phyloP scores from a whole-genome alignment of 176 grass and related monocot species.

The Pharus latifolius region DNA sequence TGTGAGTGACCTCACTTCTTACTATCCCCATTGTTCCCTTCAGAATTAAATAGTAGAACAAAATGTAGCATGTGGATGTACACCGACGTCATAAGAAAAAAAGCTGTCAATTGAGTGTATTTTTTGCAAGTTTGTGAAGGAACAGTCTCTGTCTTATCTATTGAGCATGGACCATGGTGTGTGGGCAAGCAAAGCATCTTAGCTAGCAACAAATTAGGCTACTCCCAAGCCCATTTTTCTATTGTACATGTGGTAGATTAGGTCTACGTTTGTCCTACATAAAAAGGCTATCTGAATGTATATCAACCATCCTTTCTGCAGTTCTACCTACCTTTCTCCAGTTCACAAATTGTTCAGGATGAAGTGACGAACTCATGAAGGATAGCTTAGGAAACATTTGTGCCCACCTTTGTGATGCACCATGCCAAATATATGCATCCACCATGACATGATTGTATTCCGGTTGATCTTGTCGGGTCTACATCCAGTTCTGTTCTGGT shows the following conservation, averaged over 20 bases:
- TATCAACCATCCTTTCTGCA: not conserved
- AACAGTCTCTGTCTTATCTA: not conserved
- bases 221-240: not conserved
- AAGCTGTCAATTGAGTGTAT: not conserved
- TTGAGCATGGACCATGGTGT: not conserved
- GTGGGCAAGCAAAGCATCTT: slow-evolving; percentile 13
- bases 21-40: not conserved
- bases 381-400: not conserved
- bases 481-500: not conserved
- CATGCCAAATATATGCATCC: too few species aligned
- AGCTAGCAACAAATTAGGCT: slow-evolving; percentile 19
- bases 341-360: not conserved
- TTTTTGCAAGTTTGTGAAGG: slow-evolving; percentile 11
- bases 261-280: not conserved
- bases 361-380: not conserved
- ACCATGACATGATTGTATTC: too few species aligned
- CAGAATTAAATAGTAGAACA: not conserved
- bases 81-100: not conserved
- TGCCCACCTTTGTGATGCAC: too few species aligned
- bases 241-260: not conserved
- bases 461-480: not conserved
- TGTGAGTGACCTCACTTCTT: slow-evolving; percentile 55
- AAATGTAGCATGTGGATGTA: not conserved
- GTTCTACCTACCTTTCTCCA: not conserved
- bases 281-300: not conserved